Percentiles rank a stretch among this genome's conserved stretches.
These are phyloP conservation scores for Triticum aestivum DNA, from an alignment of 176 grass and related monocot genomes.

Conservation along the genomic window IWGSC_CS_RefSeq_v2.1 NC_057813.1:694994513-694995012, in stretches of 20 bases:
- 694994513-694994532: too few species aligned
- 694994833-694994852: too few species aligned
- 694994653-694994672: background rate
- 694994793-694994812: too few species aligned
- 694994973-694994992: too few species aligned
- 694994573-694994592: background rate
- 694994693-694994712: background rate
- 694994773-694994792: background rate
- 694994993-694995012: too few species aligned
- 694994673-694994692: background rate
- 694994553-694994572: background rate
- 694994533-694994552: background rate
- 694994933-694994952: too few species aligned
- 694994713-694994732: too few species aligned
- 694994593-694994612: background rate
- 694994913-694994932: background rate
- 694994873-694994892: background rate
- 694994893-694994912: background rate
- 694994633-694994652: background rate
- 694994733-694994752: too few species aligned
- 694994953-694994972: too few species aligned
- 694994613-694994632: too few species aligned
- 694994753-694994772: background rate
- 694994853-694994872: too few species aligned
- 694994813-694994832: too few species aligned